Base-by-base conservation (phyloP, 148 eudicot species). In the Rhododendron griersonianum region DNA sequence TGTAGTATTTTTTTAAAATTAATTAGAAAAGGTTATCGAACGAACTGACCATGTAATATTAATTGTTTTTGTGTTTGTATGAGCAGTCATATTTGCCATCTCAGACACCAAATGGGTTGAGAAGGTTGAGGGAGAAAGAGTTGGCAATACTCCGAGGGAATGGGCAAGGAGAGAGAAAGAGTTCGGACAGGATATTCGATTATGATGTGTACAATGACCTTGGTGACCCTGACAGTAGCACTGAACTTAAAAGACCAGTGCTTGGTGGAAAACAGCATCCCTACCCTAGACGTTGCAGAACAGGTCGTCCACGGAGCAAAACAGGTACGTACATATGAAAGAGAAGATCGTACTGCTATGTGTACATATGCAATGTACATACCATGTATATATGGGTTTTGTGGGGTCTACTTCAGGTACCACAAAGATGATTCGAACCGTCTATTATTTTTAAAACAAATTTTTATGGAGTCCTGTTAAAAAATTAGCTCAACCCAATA, bases 171-270 rank as follows among this genome's bases (percentile, higher is more conserved):
- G 92, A 93, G 78, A 87, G 94, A 13, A 86, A 95, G 87, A 81
- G 28, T 14, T 59, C 41, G 11, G 98, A 96, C 1, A 91, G 99
- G 82, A 92, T 96, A 11, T 96, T 92, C 50, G 98, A 96, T 48
- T 96, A 95, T 65, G 99, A 96, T 76, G 93, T 93, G 2, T 96
- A 96, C 82, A 94, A 94, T 37, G 99, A 96, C 81, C 88, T 96
- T 14, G 98, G 95, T 0, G 86, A 93, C 21, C 94, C 95, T 0
- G 94, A 94, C 80, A 87, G 23, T 0, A 28, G 81, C n/a, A 77
- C 41, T 7, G 84, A 91, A 11, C 51, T 89, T 77, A 87, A 87
- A 5, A 86, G 99, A 33, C 99, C 96, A 0, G 92, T 91, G 18
- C 93, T 93, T 23, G 96, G 98, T 37, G 95, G 94, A 33, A 73